A percentile compares a stretch with the other conserved stretches of the same genome.
Evolutionary conservation across 352 stramenopile genomes (phyloP).

Genomic region (Elongisporangium prolatum): DNA sequence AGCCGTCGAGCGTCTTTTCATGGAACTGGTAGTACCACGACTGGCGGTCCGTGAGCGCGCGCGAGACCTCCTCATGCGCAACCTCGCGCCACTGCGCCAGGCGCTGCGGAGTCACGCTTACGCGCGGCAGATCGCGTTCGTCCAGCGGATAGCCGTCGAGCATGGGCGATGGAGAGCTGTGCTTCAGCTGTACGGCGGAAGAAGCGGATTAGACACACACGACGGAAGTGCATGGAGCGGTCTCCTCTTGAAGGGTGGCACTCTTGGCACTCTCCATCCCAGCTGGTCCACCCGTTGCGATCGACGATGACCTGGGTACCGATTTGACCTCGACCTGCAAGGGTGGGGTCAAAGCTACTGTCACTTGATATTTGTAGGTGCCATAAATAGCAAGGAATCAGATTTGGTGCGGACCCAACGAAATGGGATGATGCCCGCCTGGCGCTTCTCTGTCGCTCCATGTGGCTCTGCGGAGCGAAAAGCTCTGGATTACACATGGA

Average conservation of each 20-base stretch:
- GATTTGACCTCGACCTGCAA: not conserved
- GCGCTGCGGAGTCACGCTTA: not conserved
- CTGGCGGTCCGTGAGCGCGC: conserved; percentile 21
- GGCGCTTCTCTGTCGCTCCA: not conserved
- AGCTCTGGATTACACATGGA: not conserved
- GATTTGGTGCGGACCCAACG: not conserved
- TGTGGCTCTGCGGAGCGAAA: not conserved
- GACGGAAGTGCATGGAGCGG: not conserved
- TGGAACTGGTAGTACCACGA: conserved; percentile 41
- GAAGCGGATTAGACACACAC: not conserved
- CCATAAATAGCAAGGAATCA: not conserved
- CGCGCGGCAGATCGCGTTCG: not conserved
- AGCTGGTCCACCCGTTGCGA: not conserved
- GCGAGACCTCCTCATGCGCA: conserved; percentile 25
- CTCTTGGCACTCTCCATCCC: not conserved
- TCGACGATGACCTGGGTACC: not conserved
- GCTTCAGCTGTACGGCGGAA: not conserved
- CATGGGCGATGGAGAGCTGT: not conserved
- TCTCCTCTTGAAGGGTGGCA: not conserved
- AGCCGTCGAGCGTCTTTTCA: conserved; percentile 22
- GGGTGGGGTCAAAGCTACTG: not conserved
- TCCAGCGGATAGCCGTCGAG: not conserved
- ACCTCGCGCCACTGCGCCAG: conserved; percentile 24
- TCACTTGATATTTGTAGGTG: not conserved
- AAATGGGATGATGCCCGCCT: not conserved